Conservation (phyloP, 23 red algal species). For the Gracilaria domingensis region DNA sequence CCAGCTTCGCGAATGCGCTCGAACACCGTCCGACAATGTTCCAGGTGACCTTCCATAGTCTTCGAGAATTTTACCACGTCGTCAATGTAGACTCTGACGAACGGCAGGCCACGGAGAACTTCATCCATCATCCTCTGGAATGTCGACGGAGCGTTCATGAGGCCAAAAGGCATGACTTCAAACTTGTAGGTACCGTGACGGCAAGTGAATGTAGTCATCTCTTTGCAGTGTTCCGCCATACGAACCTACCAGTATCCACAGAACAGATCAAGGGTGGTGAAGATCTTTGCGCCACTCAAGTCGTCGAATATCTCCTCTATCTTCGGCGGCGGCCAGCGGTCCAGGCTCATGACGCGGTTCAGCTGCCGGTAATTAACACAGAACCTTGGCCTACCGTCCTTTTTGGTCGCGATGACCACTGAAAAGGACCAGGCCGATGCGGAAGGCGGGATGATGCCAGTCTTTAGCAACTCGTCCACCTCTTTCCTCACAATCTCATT, state of each 20-base stretch:
- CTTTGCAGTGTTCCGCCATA: slow-evolving; percentile 15
- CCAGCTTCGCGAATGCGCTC: background rate
- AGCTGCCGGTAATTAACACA: slow-evolving; percentile 8
- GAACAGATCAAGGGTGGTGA: slow-evolving; percentile 46
- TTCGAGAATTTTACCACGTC: slow-evolving; percentile 21
- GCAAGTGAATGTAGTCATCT: slow-evolving; percentile 22
- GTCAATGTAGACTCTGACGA: slow-evolving; percentile 7
- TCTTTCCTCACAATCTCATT: slow-evolving; percentile 19
- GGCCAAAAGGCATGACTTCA: slow-evolving; percentile 27
- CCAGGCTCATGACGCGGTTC: slow-evolving; percentile 11
- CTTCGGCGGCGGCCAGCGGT: slow-evolving; percentile 4
- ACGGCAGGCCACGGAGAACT: background rate
- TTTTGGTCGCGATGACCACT: slow-evolving; percentile 12
- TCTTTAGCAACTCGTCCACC: background rate
- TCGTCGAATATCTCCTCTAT: slow-evolving; percentile 44
- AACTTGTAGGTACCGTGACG: slow-evolving; percentile 28
- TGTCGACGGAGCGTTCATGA: slow-evolving; percentile 42
- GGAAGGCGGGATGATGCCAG: slow-evolving; percentile 1
- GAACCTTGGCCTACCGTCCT: slow-evolving; percentile 23
- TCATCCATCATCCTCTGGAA: no score
- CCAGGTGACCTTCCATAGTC: slow-evolving; percentile 2
- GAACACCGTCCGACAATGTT: background rate
- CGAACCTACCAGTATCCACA: background rate
- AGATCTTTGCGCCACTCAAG: background rate
- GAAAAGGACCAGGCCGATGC: slow-evolving; percentile 32